Evolutionary conservation across 441 rosid genomes (phyloP).

Genomic region (Adansonia madagascariensis): DNA sequence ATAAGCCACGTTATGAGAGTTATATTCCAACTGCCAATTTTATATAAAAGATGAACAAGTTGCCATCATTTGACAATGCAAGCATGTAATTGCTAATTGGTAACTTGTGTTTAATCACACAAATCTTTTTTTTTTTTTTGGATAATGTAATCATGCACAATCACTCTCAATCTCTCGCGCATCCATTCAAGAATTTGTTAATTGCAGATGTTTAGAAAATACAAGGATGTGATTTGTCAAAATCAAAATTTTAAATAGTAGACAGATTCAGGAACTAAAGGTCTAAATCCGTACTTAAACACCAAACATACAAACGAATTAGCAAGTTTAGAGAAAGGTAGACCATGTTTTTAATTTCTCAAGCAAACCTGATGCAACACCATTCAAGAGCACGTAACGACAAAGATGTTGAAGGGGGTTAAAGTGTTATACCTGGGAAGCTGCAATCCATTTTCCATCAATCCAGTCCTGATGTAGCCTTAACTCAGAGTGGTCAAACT

Average conservation of each 20-base stretch:
- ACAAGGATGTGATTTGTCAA: not conserved
- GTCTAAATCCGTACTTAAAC: not conserved
- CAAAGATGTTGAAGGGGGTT: not conserved
- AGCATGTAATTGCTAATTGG: not conserved
- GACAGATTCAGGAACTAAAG: constrained; percentile 8
- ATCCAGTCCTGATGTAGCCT: constrained; percentile 82
- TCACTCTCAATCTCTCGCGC: too few species aligned
- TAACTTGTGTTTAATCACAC: not conserved
- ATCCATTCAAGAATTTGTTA: constrained; percentile 5
- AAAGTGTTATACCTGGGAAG: constrained; percentile 49
- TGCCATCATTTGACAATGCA: constrained; percentile 8
- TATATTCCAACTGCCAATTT: not conserved
- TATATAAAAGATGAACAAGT: not conserved
- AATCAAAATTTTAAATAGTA: not conserved
- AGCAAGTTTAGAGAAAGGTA: not conserved
- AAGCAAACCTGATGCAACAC: not conserved
- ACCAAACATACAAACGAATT: not conserved
- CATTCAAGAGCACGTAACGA: not conserved
- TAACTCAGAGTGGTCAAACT: constrained; percentile 57
- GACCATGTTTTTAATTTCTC: not conserved
- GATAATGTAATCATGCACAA: not conserved
- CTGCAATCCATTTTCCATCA: constrained; percentile 60
- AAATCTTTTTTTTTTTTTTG: not conserved
- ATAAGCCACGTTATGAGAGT: not conserved
- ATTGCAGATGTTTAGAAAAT: not conserved